Base-by-base conservation (phyloP, 2,329 filamentous ascomycete genomes). In the Penicillium sp. region DNA sequence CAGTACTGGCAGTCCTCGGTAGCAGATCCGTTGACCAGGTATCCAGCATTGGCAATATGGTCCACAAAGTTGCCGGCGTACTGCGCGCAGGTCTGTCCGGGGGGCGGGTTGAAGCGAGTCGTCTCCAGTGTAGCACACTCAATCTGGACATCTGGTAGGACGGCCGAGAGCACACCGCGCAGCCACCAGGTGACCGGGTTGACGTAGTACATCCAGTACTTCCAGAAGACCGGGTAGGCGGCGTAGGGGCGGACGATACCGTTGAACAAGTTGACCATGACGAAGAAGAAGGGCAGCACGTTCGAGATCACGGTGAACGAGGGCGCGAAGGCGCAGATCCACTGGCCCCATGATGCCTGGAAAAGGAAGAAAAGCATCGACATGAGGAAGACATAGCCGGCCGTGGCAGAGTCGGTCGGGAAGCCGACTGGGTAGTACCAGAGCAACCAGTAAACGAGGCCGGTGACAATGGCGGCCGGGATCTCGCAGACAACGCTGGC, bases 261-360 rank as follows among this genome's bases (percentile, higher is more conserved):
- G 77, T 91, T 92, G 81, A 93, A 92, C 24, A 91, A 75, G 41
- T 82, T 83, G 68, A 90, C 88, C 79, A 91, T 87, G 73, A 92
- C 86, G 77, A 93, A 90, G 82, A 93, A 91, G 79, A 93, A 92
- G 0, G 90, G 90, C 5, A 92, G 79, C 22, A 88, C 74, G 69
- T 93, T 92, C 44, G 86, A 86, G 64, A 93, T 91, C 62, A 92
- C 89, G 0, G 89, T 91, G 76, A 92, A 92, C 41, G 82, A 87
- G 0, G 90, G 90, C 0, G 90, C 89, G 73, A 92, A 92, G 0
- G 91, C 90, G 62, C 87, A 90, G 66, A 95, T 91, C 89, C 89
- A 94, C 72, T 92, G 90, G 19, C 89, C 91, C 90, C 88, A 93
- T 65, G 82, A 87, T 35, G 83, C 84, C 72, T 87, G 84, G 81